Base-by-base conservation (phyloP, 1,284 basidiomycete species). In the Xerocomus minutiporus region DNA sequence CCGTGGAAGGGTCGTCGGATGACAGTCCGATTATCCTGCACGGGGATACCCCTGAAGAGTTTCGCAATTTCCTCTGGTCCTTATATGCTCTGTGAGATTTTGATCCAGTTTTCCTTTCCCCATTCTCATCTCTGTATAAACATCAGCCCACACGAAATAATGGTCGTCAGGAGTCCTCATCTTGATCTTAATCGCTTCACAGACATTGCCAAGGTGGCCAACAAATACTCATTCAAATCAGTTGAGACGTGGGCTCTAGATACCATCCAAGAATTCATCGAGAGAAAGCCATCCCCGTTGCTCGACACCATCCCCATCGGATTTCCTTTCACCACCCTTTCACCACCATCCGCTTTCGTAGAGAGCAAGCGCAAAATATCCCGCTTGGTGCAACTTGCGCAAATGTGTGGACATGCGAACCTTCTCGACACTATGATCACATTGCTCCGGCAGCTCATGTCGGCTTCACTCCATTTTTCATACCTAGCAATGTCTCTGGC, bases 211-310 rank as follows among this genome's bases (percentile, higher is more conserved):
- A 75, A 75, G 15, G 71, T 85, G 8, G 74, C 82, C 26, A 81
- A 79, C 70, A 86, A 87, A 67, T 86, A 86, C 59, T 76, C 79
- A 34, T 86, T 87, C 76, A 84, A 81, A 64, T 77, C 79, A 8
- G 66, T 83, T 31, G 85, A 87, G 62, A 81, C 76, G 0, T 87
- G 84, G 84, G 75, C 83, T 1, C 72, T 87, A 23, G 80, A 85
- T 56, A 79, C 75, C 12, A 81, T 87, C 46, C 80, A 83, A 52
- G 79, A 81, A 57, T 82, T 77, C 52, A 77, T 86, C 25, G 78
- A 77, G 51, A 78, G 73, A 49, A 81, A 78, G 59, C 79, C 81
- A n/a, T 81, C 77, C 1, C 76, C 79, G 1, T 69, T 84, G 55
- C 70, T 80, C 48, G 69, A 67, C 46, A 61, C 70, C 32, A 67